phyloP scores from a whole-genome alignment of 2,329 filamentous ascomycete species.

The Pseudogymnoascus sp. region DNA sequence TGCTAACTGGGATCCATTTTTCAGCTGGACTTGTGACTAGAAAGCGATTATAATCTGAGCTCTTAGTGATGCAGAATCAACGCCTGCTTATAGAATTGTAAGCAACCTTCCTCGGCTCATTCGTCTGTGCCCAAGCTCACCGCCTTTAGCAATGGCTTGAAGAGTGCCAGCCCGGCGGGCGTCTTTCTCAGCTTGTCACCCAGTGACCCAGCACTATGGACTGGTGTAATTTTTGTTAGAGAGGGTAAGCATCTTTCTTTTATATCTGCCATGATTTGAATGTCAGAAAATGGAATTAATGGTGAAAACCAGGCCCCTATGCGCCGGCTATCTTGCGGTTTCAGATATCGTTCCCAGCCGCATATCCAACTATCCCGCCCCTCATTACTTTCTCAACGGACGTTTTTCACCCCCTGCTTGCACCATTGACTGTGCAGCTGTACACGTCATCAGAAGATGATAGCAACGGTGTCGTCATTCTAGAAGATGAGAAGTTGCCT shows the following conservation, averaged over 20 bases:
- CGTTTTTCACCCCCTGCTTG: slow-evolving; percentile 89
- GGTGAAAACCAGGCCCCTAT: slow-evolving; percentile 63
- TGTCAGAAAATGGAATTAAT: slow-evolving; percentile 1
- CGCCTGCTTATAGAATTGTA: slow-evolving; percentile 3
- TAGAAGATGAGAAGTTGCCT: slow-evolving; percentile 72
- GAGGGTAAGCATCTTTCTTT: slow-evolving; percentile 51
- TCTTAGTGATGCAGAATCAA: background rate
- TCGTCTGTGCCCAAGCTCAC: background rate
- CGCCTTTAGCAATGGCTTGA: slow-evolving; percentile 61
- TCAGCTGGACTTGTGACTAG: too few relatives aligned
- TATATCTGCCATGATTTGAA: slow-evolving; percentile 9
- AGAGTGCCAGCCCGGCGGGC: slow-evolving; percentile 74
- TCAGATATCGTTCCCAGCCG: slow-evolving; percentile 75
- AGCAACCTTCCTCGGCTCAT: background rate
- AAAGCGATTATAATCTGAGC: background rate
- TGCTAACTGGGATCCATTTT: background rate
- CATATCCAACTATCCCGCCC: slow-evolving; percentile 72
- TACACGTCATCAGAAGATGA: slow-evolving; percentile 74
- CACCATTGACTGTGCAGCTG: slow-evolving; percentile 88
- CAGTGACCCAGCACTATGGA: slow-evolving; percentile 75
- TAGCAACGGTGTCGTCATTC: slow-evolving; percentile 71
- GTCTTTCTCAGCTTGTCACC: slow-evolving; percentile 80
- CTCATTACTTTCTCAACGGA: slow-evolving; percentile 84
- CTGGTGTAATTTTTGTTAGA: slow-evolving; percentile 83
- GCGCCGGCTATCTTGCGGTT: slow-evolving; percentile 80